These are phyloP conservation scores for Alternaria brassicicola DNA, from an alignment of 2,329 filamentous ascomycete genomes.

Conservation along the genomic window DNA sequence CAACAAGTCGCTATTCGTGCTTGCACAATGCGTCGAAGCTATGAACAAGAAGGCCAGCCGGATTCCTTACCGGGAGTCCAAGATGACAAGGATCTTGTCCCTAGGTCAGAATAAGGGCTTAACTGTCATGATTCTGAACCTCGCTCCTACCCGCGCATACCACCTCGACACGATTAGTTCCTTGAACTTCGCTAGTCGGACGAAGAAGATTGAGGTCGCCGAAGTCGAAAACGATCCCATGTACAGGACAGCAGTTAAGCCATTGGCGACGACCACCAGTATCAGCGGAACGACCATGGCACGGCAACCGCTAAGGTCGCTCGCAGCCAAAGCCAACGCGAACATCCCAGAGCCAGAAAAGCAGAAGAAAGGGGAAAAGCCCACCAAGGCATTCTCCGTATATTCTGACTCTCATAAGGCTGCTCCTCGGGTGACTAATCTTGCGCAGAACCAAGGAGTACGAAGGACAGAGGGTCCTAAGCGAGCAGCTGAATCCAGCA, in stretches of 20 bases:
- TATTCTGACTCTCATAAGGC: slow-evolving; percentile 69
- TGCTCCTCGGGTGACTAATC: slow-evolving; percentile 35
- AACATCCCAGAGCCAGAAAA: slow-evolving; percentile 63
- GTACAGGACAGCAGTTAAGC: slow-evolving; percentile 58
- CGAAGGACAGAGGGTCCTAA: slow-evolving; percentile 52
- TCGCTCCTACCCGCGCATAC: slow-evolving; percentile 89
- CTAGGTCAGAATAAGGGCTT: slow-evolving; percentile 94
- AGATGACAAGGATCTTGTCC: slow-evolving; percentile 94
- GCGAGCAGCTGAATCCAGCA: slow-evolving; percentile 51
- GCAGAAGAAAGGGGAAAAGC: slow-evolving; percentile 66
- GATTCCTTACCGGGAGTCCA: slow-evolving; percentile 92
- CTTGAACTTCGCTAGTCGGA: slow-evolving; percentile 91
- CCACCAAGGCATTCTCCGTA: slow-evolving; percentile 83
- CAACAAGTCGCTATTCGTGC: slow-evolving; percentile 94
- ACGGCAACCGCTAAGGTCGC: slow-evolving; percentile 79
- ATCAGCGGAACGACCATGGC: slow-evolving; percentile 50
- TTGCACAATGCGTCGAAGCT: slow-evolving; percentile 94
- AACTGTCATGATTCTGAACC: slow-evolving; percentile 94
- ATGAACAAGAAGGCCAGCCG: slow-evolving; percentile 77
- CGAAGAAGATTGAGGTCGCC: slow-evolving; percentile 93
- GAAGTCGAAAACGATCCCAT: slow-evolving; percentile 96
- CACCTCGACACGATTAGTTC: slow-evolving; percentile 93
- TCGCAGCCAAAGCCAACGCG: slow-evolving; percentile 77
- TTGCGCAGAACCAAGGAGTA: slow-evolving; percentile 43
- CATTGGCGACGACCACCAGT: slow-evolving; percentile 45